Conservation (phyloP, 495 filamentous ascomycete genomes). For the Penicillium pancosmium region DNA sequence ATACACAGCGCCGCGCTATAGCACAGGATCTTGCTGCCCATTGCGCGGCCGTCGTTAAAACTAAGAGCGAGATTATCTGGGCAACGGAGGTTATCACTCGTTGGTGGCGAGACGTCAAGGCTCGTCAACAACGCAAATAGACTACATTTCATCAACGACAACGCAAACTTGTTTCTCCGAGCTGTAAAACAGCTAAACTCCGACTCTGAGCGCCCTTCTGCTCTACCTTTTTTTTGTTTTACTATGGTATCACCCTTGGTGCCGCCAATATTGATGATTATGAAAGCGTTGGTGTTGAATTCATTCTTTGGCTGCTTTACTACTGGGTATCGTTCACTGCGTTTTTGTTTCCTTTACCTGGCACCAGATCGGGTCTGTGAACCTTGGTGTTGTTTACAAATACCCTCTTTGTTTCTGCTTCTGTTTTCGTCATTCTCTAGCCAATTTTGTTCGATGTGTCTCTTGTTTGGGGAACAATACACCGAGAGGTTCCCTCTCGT, state of each 20-base stretch:
- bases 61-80: slow-evolving; percentile 43
- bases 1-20: slow-evolving; percentile 38
- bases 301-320: background rate
- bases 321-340: background rate
- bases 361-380: background rate
- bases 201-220: slow-evolving; percentile 4
- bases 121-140: slow-evolving; percentile 15
- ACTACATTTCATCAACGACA: background rate
- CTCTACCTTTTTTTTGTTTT: background rate
- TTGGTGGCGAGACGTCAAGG: slow-evolving; percentile 41
- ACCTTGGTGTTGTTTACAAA: background rate
- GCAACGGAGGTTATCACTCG: slow-evolving; percentile 55
- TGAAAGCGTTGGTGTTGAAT: slow-evolving; percentile 7
- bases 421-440: background rate
- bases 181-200: background rate
- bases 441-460: no score
- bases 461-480: no score
- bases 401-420: background rate
- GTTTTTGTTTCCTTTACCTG: background rate
- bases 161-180: slow-evolving; percentile 5
- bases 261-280: slow-evolving; percentile 4
- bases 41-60: slow-evolving; percentile 49
- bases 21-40: slow-evolving; percentile 48
- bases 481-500: no score
- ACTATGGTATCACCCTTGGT: background rate